Conservation (phyloP, 2,329 filamentous ascomycete genomes). For the Elsinoe australis region DNA sequence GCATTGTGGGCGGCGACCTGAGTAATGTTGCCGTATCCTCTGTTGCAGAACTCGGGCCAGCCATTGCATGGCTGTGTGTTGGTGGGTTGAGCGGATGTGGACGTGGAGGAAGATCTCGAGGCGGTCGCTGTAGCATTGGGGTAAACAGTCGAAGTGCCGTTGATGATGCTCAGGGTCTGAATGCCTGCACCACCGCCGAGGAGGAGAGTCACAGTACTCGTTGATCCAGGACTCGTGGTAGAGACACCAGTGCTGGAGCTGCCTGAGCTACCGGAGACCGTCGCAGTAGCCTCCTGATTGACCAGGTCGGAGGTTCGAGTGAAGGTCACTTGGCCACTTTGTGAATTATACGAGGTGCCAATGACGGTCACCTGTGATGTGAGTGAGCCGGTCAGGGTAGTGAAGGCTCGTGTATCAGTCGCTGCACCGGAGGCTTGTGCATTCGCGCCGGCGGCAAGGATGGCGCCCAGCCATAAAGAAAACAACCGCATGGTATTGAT, state of each 20-base stretch:
- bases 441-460: slow-evolving; percentile 31
- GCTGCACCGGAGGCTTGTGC: slow-evolving; percentile 20
- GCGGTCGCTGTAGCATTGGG: slow-evolving; percentile 39
- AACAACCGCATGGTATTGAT: slow-evolving; percentile 25
- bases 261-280: not conserved
- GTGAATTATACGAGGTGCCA: slow-evolving; percentile 17
- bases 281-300: not conserved
- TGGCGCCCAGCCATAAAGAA: slow-evolving; percentile 28
- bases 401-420: slow-evolving; percentile 21
- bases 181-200: slow-evolving; percentile 19
- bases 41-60: slow-evolving; percentile 60
- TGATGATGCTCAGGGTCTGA: slow-evolving; percentile 19
- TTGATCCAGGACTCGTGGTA: slow-evolving; percentile 17
- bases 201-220: slow-evolving; percentile 18
- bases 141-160: slow-evolving; percentile 27
- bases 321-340: slow-evolving; percentile 16
- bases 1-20: slow-evolving; percentile 74
- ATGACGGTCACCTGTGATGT: slow-evolving; percentile 19
- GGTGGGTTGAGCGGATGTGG: slow-evolving; percentile 37
- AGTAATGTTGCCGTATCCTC: slow-evolving; percentile 75
- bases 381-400: slow-evolving; percentile 24
- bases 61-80: slow-evolving; percentile 78
- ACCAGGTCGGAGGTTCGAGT: slow-evolving; percentile 8
- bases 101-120: slow-evolving; percentile 30
- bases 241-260: slow-evolving; percentile 17